Conservation (phyloP, 2,329 filamentous ascomycete genomes). For the Aspergillus arachidicola region DNA sequence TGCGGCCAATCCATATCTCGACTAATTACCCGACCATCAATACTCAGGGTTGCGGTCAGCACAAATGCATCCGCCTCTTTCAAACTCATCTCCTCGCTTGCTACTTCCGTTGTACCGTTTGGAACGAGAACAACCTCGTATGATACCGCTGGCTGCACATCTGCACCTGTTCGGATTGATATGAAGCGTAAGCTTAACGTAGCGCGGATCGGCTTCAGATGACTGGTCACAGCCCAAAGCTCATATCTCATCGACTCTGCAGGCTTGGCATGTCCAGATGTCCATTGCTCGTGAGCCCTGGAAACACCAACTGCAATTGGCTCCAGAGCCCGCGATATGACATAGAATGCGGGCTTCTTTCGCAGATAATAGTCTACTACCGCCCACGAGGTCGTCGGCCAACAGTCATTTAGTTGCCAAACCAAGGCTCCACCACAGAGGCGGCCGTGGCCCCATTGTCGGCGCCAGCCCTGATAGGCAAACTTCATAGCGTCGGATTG, state of each 20-base stretch:
- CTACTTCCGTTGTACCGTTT: neutral
- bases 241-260: neutral
- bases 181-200: neutral
- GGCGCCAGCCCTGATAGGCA: slow-evolving; percentile 58
- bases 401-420: slow-evolving; percentile 54
- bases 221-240: neutral
- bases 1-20: slow-evolving; percentile 7
- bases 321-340: slow-evolving; percentile 58
- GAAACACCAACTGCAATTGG: slow-evolving; percentile 59
- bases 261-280: neutral
- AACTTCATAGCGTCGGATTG: slow-evolving; percentile 63
- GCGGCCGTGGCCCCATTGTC: slow-evolving; percentile 46
- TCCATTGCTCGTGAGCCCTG: neutral
- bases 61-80: neutral
- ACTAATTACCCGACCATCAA: neutral
- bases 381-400: slow-evolving; percentile 63
- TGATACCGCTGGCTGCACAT: neutral
- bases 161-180: neutral
- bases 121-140: neutral
- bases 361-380: slow-evolving; percentile 63
- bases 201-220: neutral
- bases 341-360: slow-evolving; percentile 63
- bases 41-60: slow-evolving; percentile 18
- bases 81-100: neutral
- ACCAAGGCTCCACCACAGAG: slow-evolving; percentile 47